Base-by-base conservation (phyloP, 192 early-diverging fungal genomes). In the Coemansia sp. region DNA sequence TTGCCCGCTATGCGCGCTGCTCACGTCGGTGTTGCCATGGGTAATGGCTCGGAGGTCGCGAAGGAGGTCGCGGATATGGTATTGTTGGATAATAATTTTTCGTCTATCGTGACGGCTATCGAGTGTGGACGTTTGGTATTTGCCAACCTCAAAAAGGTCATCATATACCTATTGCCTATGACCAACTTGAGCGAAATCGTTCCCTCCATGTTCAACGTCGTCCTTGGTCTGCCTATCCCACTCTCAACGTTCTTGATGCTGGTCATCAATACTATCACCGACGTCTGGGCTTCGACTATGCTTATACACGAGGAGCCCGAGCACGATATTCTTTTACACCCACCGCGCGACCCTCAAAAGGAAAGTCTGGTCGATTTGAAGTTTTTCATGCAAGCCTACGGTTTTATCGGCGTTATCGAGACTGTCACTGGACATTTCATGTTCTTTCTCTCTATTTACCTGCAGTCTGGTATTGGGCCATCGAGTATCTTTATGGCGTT, bases 1-100 rank as follows among this genome's bases (percentile, higher is more conserved):
- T 87, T 94, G 52, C 93, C 95, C 22, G 93, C 96, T n/a, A 86
- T 98, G 58, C 94, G 92, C 64, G 89, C 90, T n/a, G 94, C 96
- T 12, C 87, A 95, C 70, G 87, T 98, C 36, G 94, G 94, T 47
- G 86, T 98, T 40, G 93, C 96, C 55, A 92, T 98, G 87, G 95
- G 91, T 13, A 77, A 84, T 64, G 94, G 95, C 43, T 90, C 90
- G 0, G 94, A 95, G 69, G 92, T 94, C 4, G 87, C 89, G n/a
- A 90, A 86, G 62, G 90, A 88, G 36, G 90, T 87, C 38, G 88
- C 87, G 13, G 88, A 88, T 63, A 87, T 93, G 83, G 85, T 89
- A 29, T 78, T 91, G 34, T 69, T 90, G 11, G 89, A 86, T 75
- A 89, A 80, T 80, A 87, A 88, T 72, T 91, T 94, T 70, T 75